Conservation (phyloP, 164 flowering plant genomes). For the Buxus sempervirens region DNA sequence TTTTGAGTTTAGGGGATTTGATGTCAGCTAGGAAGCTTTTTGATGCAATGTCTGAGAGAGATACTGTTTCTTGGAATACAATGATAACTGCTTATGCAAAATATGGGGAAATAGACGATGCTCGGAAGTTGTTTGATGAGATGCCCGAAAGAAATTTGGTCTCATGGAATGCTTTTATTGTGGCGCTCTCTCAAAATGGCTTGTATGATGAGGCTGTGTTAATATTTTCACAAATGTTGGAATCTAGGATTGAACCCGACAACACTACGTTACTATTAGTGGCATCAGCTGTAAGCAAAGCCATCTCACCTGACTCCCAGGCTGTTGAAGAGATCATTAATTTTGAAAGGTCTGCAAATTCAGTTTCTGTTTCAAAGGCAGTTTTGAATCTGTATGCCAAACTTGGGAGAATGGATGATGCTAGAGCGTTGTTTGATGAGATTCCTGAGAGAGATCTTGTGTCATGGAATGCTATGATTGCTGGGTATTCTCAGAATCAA, state of each 20-base stretch:
- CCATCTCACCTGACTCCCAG: constrained; percentile 5
- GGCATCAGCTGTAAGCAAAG: constrained; percentile 13
- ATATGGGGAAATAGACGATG: constrained; percentile 16
- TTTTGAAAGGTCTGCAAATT: constrained; percentile 7
- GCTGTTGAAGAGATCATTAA: constrained; percentile 10
- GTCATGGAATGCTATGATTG: constrained; percentile 24
- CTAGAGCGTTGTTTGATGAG: constrained; percentile 15
- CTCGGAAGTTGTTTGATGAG: constrained; percentile 11
- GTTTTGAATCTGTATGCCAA: constrained; percentile 21
- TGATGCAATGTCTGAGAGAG: constrained; percentile 22
- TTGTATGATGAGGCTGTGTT: constrained; percentile 11
- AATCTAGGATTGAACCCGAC: constrained; percentile 10
- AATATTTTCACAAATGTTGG: constrained; percentile 12
- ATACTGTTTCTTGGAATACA: constrained; percentile 23
- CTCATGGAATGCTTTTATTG: constrained; percentile 24
- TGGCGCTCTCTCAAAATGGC: constrained; percentile 15
- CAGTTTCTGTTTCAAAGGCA: constrained; percentile 20
- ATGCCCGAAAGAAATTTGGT: constrained; percentile 21
- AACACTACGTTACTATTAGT: constrained; percentile 16
- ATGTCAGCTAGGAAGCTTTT: constrained; percentile 12
- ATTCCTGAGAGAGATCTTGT: constrained; percentile 24
- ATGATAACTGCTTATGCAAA: constrained; percentile 22
- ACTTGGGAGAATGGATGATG: constrained; percentile 21
- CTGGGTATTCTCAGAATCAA: constrained; percentile 21
- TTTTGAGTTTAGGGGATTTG: constrained; percentile 14